Base-by-base conservation (phyloP, 1,284 basidiomycete genomes). In the Ceratobasidium sp. region DNA sequence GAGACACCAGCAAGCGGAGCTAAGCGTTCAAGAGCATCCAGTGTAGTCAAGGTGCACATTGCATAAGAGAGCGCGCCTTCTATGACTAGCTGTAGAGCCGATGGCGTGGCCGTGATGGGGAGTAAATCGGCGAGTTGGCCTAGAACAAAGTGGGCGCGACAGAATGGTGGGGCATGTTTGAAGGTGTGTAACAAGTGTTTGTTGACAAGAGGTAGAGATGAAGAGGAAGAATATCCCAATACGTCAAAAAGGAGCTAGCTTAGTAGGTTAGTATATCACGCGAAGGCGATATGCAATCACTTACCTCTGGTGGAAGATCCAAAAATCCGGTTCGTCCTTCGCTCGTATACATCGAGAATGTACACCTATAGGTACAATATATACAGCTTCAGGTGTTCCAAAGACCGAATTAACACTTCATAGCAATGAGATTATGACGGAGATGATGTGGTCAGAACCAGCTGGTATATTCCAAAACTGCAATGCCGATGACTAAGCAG, bases 161-260 rank as follows among this genome's bases (percentile, higher is more conserved):
- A 29, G 27, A 45, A 47, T 7, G 64, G 64, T 29, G 64, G 35
- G 31, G 64, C 64, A 35, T 68, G 52, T 35, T 68, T 54, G 42
- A 68, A 54, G 27, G 64, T 68, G 52, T 55, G 40, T 17, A 54
- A 25, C 8, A 68, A 4, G 52, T 68, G 22, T 43, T 68, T 68
- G 53, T 38, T 68, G 64, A 56, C 52, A 13, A 68, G 64, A 25
- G 64, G 52, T 15, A 68, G 34, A 4, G 43, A 25, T 3, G 38
- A n/a, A 3, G 64, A 68, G 5, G 40, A 4, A 10, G 52, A 68
- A 22, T 55, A 35, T 13, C 31, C 40, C 6, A 68, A 52, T 38
- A 68, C 55, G 17, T 56, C 64, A 47, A 55, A 68, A 10, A 68
- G 64, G 32, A 68, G 64, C 64, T 68, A 55, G 17, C 40, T 45